Evolutionary conservation across 2,329 filamentous ascomycete species (phyloP).

Genomic region (Colletotrichum tanaceti): DNA sequence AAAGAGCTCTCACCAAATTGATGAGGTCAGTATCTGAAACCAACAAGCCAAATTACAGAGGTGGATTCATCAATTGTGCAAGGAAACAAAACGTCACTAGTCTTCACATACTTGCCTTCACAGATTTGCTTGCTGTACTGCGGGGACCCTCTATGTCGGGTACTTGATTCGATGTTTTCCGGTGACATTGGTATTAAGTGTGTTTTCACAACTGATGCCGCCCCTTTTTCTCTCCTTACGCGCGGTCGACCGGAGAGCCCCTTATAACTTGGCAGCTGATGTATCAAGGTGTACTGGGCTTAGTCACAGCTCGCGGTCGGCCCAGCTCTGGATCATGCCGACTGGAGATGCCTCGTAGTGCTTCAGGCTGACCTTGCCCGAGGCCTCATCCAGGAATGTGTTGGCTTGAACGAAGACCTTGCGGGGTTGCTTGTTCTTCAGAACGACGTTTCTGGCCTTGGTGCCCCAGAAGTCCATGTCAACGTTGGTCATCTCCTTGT

Average conservation of each 20-base stretch:
- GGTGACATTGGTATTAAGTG: conserved; percentile 24
- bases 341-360: conserved; percentile 86
- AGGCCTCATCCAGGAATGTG: conserved; percentile 76
- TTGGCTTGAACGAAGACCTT: conserved; percentile 97
- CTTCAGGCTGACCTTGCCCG: conserved; percentile 78
- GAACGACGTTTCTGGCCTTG: conserved; percentile 79
- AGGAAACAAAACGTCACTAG: no score
- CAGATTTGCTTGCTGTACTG: neutral
- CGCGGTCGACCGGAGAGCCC: neutral
- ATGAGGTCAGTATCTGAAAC: neutral
- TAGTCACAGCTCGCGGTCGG: conserved; percentile 62
- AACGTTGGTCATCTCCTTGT: conserved; percentile 85
- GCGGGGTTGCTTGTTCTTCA: conserved; percentile 82
- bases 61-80: neutral
- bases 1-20: neutral
- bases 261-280: conserved; percentile 14
- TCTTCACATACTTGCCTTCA: neutral
- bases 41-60: neutral
- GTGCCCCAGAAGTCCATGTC: conserved; percentile 85
- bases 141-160: neutral
- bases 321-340: conserved; percentile 87
- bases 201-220: conserved; percentile 24
- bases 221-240: neutral
- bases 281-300: neutral
- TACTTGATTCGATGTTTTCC: neutral